Base-by-base conservation (phyloP, 805 yeast genomes). In the Myxozyma neglecta region DNA sequence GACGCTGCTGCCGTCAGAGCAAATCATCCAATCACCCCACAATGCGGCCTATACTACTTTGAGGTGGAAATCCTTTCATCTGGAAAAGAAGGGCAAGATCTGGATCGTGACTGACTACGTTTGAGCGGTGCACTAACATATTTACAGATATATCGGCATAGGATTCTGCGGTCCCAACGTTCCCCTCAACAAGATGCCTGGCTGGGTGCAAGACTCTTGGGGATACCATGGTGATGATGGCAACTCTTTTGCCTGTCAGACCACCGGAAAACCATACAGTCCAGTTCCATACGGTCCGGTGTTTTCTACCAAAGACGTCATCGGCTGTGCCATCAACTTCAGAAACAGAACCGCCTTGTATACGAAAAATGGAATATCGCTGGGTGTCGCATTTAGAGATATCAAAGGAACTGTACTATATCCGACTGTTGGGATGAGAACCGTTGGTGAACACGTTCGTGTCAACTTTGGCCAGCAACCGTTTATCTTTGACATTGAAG, bases 301-400 rank as follows among this genome's bases (percentile, higher is more conserved):
- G 36, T 86, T 81, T 71, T 83, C 85, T 0, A 70, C 75, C 40
- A 81, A 81, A 24, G 97, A 90, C 73, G 77, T 82, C 1, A 80
- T 92, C 64, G 97, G 97, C 0, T 87, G 92, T 73, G 97, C 97
- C 4, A 80, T 90, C 29, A 87, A 91, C 75, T 87, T 83, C 68
- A 77, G 81, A 14, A 83, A 82, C 45, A 80, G 83, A 46, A 75
- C 85, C 0, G 80, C 90, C 1, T 92, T 91, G 69, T 83, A 84
- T 66, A 91, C 97, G 0, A 86, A 88, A 71, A 91, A 92, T 74
- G 97, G 97, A 1, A 79, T 88, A 2, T 76, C 73, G 44, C 70
- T 84, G 48, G 88, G 87, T 0, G 76, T 78, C 43, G 86, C 86
- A 1, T 85, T 84, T 65, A 73, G 74, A 6, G 72, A 77, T 29